A percentile compares a stretch with the other conserved stretches of the same genome.
These are phyloP conservation scores for Scheffersomyces cryptocercus DNA, from an alignment of 1,139 yeast species.

Conservation along the genomic window DNA sequence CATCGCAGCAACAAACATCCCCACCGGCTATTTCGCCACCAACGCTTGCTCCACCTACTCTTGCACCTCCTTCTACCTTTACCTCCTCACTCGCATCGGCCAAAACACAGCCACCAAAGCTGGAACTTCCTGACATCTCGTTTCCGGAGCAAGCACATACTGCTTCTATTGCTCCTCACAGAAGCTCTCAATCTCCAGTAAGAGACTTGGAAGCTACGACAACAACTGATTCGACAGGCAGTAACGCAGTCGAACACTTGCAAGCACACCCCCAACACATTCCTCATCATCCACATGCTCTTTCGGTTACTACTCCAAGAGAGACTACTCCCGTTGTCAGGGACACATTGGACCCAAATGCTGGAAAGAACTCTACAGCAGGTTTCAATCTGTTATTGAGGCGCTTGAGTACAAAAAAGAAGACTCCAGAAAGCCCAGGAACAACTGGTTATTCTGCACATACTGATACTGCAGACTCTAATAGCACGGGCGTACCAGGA, in stretches of 20 bases:
- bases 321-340: conserved; percentile 10
- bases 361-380: conserved; percentile 22
- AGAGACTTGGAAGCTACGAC: conserved; percentile 5
- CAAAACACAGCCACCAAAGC: too few species aligned
- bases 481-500: too few species aligned
- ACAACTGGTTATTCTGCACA: too few species aligned
- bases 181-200: conserved; percentile 17
- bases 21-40: too few species aligned
- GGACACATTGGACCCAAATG: conserved; percentile 37
- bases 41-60: too few species aligned
- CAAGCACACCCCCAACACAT: conserved; percentile 6
- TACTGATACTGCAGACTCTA: too few species aligned
- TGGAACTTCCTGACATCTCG: conserved; percentile 15
- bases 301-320: conserved; percentile 21
- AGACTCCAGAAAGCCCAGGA: too few species aligned
- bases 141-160: conserved; percentile 76
- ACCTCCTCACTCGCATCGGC: too few species aligned
- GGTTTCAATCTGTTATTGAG: conserved; percentile 42
- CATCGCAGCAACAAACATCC: too few species aligned
- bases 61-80: too few species aligned
- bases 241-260: too few species aligned
- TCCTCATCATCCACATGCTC: conserved; percentile 35
- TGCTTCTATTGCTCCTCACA: conserved; percentile 30
- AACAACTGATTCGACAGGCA: conserved; percentile 7
- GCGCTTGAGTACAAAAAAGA: conserved; percentile 38